Evolutionary conservation across 1,284 basidiomycete species (phyloP).

Genomic region (Cutaneotrichosporon sp.): DNA sequence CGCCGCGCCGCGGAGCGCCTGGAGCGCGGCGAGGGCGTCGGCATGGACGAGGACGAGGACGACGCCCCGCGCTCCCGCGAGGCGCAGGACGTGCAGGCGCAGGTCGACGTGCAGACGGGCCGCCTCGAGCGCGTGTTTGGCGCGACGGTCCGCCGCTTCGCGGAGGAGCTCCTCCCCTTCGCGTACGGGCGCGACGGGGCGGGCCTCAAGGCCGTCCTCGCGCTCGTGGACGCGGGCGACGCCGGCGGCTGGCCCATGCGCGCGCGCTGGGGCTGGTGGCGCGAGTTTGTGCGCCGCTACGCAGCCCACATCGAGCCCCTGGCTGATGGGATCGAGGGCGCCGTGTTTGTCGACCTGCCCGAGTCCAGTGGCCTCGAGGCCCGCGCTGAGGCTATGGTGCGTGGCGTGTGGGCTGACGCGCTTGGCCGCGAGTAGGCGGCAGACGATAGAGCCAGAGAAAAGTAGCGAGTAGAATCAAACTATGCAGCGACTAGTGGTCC

Average conservation of each 20-base stretch:
- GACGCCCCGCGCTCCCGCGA: conserved; percentile 39
- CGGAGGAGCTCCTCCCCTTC: conserved; percentile 39
- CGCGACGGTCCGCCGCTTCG: conserved; percentile 40
- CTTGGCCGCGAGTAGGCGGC: conserved; percentile 22
- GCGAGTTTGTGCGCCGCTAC: conserved; percentile 48
- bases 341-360: conserved; percentile 21
- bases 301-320: conserved; percentile 33
- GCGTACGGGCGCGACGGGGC: conserved; percentile 21
- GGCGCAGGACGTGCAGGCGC: conserved; percentile 43
- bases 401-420: conserved; percentile 32
- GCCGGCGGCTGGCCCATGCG: conserved; percentile 43
- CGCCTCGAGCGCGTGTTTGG: conserved; percentile 42
- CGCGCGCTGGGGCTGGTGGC: conserved; percentile 48
- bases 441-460: too few relatives aligned
- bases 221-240: conserved; percentile 41
- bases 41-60: conserved; percentile 37
- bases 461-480: not conserved
- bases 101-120: conserved; percentile 41
- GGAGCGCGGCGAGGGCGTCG: conserved; percentile 44
- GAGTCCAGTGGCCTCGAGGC: conserved; percentile 25
- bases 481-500: conserved; percentile 4
- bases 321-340: conserved; percentile 28
- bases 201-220: conserved; percentile 43
- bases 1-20: conserved; percentile 61
- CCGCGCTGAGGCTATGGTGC: conserved; percentile 39